Conservation (phyloP, 2,329 filamentous ascomycete genomes). For the Colletotrichum somersetense region DNA sequence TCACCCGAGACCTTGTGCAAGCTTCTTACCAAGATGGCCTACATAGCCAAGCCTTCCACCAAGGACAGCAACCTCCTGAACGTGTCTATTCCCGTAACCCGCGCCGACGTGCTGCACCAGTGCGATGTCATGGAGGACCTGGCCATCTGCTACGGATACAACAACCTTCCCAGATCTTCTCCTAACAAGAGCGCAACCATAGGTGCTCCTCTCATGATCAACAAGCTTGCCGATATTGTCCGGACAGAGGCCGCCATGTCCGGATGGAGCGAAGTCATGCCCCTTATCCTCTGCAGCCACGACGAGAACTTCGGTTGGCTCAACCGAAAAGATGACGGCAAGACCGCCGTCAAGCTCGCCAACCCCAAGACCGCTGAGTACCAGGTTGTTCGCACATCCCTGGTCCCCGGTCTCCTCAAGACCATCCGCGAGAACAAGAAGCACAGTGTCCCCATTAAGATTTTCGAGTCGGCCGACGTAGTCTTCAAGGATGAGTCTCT, state of each 20-base stretch:
- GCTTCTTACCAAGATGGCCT: conserved; percentile 90
- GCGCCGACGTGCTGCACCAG: conserved; percentile 95
- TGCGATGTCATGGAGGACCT: conserved; percentile 99
- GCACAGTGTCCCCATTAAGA: conserved; percentile 88
- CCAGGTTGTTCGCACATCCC: conserved; percentile 88
- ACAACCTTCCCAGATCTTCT: conserved; percentile 89
- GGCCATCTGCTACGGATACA: conserved; percentile 97
- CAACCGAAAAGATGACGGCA: conserved; percentile 89
- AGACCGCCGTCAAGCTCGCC: conserved; percentile 83
- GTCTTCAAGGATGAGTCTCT: conserved; percentile 86
- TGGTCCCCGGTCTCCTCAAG: conserved; percentile 90
- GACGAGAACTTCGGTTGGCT: conserved; percentile 98
- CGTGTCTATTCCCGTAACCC: conserved; percentile 86
- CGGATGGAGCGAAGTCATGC: conserved; percentile 96
- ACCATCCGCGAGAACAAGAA: conserved; percentile 94
- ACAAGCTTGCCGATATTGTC: conserved; percentile 94
- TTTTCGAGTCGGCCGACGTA: conserved; percentile 92
- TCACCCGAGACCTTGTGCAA: conserved; percentile 81
- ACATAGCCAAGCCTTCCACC: conserved; percentile 80
- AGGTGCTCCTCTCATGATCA: conserved; percentile 88
- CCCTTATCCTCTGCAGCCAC: conserved; percentile 94
- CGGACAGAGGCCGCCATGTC: conserved; percentile 91
- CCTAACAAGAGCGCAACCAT: conserved; percentile 89
- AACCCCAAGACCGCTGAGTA: conserved; percentile 96
- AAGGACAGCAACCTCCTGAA: conserved; percentile 79